Conservation (phyloP, 2,329 filamentous ascomycete species). For the Ophiostoma populinum region DNA sequence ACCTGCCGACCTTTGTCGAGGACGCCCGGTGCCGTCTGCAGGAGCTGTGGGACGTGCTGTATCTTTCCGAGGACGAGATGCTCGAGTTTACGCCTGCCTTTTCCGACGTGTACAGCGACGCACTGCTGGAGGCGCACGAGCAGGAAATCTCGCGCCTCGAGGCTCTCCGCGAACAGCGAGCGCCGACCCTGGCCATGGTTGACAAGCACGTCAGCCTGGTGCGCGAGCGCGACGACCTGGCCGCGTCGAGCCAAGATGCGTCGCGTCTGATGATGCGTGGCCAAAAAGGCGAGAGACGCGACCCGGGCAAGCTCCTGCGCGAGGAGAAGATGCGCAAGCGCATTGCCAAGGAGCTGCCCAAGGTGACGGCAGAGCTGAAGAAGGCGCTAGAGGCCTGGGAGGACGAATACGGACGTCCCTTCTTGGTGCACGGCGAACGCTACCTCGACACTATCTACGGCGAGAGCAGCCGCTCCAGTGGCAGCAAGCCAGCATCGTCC, state of each 20-base stretch:
- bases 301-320: conserved; percentile 79
- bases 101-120: conserved; percentile 92
- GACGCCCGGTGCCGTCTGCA: conserved; percentile 82
- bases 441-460: conserved; percentile 75
- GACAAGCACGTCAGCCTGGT: conserved; percentile 72
- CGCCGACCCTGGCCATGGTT: conserved; percentile 64
- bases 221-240: conserved; percentile 70
- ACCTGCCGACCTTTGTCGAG: conserved; percentile 89
- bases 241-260: conserved; percentile 84
- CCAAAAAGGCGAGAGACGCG: conserved; percentile 82
- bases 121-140: conserved; percentile 86
- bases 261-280: conserved; percentile 83
- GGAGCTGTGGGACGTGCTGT: conserved; percentile 85
- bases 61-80: conserved; percentile 97
- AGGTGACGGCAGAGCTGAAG: conserved; percentile 68
- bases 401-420: conserved; percentile 82
- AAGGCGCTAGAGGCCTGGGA: conserved; percentile 78
- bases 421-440: conserved; percentile 79
- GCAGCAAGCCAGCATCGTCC: conserved; percentile 20
- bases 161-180: conserved; percentile 68
- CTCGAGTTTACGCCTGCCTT: conserved; percentile 94
- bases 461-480: conserved; percentile 14
- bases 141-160: conserved; percentile 74
- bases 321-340: conserved; percentile 99
- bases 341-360: conserved; percentile 89